Evolutionary conservation across 2,329 filamentous ascomycete genomes (phyloP).

Genomic region (Aspergillus fructus): DNA sequence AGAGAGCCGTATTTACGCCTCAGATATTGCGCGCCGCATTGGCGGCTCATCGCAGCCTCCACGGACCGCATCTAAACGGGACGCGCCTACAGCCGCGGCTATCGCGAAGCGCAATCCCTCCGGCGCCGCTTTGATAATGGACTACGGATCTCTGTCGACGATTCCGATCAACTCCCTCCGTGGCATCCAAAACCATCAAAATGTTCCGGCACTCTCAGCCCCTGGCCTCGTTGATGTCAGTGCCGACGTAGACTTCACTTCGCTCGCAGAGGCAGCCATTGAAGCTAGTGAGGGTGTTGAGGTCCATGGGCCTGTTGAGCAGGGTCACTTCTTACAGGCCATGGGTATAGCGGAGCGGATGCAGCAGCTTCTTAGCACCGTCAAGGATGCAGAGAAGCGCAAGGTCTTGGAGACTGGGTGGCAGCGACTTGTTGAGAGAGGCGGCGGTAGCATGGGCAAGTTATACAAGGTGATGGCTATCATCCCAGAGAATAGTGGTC

Average conservation of each 20-base stretch:
- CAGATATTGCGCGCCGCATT: constrained; percentile 81
- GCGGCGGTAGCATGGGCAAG: constrained; percentile 85
- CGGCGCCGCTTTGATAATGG: constrained; percentile 90
- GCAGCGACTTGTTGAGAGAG: constrained; percentile 78
- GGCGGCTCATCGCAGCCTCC: constrained; percentile 59
- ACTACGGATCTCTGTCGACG: constrained; percentile 79
- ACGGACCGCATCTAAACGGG: constrained; percentile 18
- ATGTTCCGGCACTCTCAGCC: constrained; percentile 74
- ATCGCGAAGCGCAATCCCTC: constrained; percentile 62
- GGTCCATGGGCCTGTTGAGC: constrained; percentile 87
- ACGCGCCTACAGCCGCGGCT: constrained; percentile 24
- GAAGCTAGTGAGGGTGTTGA: constrained; percentile 76
- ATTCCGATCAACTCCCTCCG: constrained; percentile 88
- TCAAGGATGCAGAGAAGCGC: constrained; percentile 51
- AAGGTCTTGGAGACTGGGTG: constrained; percentile 70
- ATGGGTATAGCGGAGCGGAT: constrained; percentile 85
- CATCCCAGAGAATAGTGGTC: constrained; percentile 73
- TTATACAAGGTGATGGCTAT: constrained; percentile 93
- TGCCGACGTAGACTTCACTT: constrained; percentile 90
- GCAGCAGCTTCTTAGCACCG: constrained; percentile 60
- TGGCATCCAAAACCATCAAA: constrained; percentile 75
- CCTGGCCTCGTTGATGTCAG: constrained; percentile 85
- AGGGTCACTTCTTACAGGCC: constrained; percentile 72
- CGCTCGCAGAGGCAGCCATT: constrained; percentile 77
- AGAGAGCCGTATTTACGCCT: constrained; percentile 75